phyloP scores from a whole-genome alignment of 1,284 basidiomycete genomes.

The Ceratobasidium theobromae region DNA sequence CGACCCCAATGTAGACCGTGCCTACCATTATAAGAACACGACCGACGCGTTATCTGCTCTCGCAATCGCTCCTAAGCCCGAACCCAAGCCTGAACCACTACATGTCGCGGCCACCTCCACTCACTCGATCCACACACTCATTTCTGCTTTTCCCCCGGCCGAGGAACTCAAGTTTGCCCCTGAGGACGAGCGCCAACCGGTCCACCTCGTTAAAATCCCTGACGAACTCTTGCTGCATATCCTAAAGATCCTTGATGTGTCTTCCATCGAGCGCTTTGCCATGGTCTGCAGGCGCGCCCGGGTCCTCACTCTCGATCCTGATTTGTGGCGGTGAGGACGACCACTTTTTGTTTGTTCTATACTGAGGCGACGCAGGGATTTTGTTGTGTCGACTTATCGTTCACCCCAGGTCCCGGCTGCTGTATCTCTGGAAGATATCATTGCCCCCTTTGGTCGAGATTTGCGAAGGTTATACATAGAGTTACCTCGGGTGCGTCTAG shows the following conservation, averaged over 20 bases:
- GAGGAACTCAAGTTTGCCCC: constrained; percentile 59
- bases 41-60: neutral
- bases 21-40: constrained; percentile 46
- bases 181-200: constrained; percentile 62
- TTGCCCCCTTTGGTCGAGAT: constrained; percentile 56
- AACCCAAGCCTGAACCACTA: constrained; percentile 4
- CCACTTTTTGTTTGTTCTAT: neutral
- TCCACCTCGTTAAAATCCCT: constrained; percentile 63
- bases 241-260: constrained; percentile 62
- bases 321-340: constrained; percentile 73
- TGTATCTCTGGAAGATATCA: constrained; percentile 51
- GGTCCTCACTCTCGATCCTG: constrained; percentile 62
- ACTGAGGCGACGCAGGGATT: constrained; percentile 46
- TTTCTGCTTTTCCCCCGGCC: constrained; percentile 52
- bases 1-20: constrained; percentile 66
- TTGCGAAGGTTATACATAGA: constrained; percentile 77
- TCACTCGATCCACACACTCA: constrained; percentile 18
- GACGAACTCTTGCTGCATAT: constrained; percentile 73
- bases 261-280: constrained; percentile 75
- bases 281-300: constrained; percentile 70
- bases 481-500: constrained; percentile 77
- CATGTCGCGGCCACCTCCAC: neutral
- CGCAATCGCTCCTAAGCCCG: neutral
- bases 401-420: constrained; percentile 66
- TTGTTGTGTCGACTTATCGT: constrained; percentile 61